Evolutionary conservation across 2,329 filamentous ascomycete genomes (phyloP), one percentile per base, ranked within the genome.

Genomic region (Epichloe brachyelytri): DNA sequence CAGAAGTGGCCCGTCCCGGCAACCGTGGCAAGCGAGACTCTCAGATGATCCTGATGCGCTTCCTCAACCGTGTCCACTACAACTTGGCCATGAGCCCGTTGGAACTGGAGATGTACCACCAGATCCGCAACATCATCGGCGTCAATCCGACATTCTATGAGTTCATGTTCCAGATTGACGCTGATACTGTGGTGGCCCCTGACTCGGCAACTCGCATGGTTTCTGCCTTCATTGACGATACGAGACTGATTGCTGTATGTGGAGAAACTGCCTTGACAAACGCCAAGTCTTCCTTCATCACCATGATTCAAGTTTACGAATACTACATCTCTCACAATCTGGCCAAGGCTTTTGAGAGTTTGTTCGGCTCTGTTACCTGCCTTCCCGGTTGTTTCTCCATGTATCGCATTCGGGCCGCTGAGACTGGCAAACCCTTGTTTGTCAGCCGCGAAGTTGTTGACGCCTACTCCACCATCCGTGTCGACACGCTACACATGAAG

Each of bases 241-340:
- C 90, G 26, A 84, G 88, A 51, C 75, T 97, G n/a, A 91, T 96
- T 62, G 93, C 86, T 51, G 81, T 93, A 46, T 98, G 93, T 63
- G 93, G 93, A 70, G 93, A 98, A 70, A 98, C 93, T 0, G 86
- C 86, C 15, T 76, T 98, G 46, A 90, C 85, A 56, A 98, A 98
- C 64, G 86, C 89, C 54, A 96, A 96, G 68, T 78, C 85, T 6
- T 96, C 91, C 1, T 88, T 94, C 63, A 82, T 95, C 58, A 98
- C 93, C 48, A 97, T 97, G 91, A 98, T 98, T 66, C 93, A 98
- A 70, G 91, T 98, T 36, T 98, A 97, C 75, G 91, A 98, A 70
- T 98, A 98, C 77, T 98, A 90, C 74, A 98, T 98, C 62, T 97
- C 91, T 48, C 91, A 98, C 75, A 95, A 97, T 66, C 71, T 98